These are phyloP conservation scores for Hawksworthiomyces lignivorus DNA, from an alignment of 2,329 filamentous ascomycete species.

Conservation along the genomic window DNA sequence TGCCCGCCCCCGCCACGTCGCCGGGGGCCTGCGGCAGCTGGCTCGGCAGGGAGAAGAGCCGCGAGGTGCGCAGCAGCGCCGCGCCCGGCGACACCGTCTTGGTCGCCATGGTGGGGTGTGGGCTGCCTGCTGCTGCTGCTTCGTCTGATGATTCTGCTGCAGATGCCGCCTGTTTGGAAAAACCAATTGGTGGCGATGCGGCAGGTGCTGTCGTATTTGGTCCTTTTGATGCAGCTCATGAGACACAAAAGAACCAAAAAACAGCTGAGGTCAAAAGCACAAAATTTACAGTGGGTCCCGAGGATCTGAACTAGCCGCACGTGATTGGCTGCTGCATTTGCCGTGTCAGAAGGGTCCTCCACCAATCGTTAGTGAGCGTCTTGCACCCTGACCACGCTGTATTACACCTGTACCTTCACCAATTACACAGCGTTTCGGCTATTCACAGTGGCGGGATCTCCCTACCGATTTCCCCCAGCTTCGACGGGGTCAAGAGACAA, in stretches of 20 bases:
- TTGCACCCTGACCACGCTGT: neutral
- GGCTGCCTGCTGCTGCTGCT: neutral
- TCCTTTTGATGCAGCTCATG: too few species aligned
- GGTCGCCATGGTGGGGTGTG: slow-evolving; percentile 19
- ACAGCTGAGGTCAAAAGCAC: slow-evolving; percentile 3
- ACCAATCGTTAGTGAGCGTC: neutral
- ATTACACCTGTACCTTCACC: neutral
- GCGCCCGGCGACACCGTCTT: slow-evolving; percentile 50
- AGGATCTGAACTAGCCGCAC: neutral
- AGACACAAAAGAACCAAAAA: too few species aligned
- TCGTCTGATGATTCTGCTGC: too few species aligned
- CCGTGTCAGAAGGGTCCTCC: neutral
- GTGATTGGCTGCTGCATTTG: neutral
- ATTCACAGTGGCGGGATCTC: too few species aligned
- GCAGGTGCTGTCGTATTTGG: too few species aligned
- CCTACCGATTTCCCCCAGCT: too few species aligned
- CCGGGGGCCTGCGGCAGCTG: slow-evolving; percentile 57
- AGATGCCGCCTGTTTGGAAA: too few species aligned
- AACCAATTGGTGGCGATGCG: too few species aligned
- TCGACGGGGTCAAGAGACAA: too few species aligned
- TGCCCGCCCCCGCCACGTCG: slow-evolving; percentile 38
- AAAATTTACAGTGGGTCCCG: slow-evolving; percentile 1
- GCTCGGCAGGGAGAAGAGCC: slow-evolving; percentile 79
- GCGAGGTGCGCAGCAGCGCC: slow-evolving; percentile 73
- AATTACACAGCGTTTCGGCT: too few species aligned